A percentile compares a stretch with the other conserved stretches of the same genome.
Evolutionary conservation across 176 grass and related monocot species (phyloP).

Genomic region (Ensete glaucum): DNA sequence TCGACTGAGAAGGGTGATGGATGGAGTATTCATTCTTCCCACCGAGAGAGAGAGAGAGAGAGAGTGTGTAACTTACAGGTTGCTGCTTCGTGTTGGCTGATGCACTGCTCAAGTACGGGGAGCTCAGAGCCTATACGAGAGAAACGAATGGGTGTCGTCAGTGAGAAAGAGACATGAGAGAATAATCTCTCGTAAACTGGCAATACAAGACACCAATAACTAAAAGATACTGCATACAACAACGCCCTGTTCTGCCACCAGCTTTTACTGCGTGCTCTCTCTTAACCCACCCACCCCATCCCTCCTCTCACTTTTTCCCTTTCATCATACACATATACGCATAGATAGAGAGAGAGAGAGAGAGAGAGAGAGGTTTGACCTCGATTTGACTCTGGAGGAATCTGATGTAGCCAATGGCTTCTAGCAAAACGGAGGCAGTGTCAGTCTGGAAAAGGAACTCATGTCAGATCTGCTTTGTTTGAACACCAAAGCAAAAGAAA

Average conservation of each 20-base stretch:
- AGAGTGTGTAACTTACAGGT: neutral
- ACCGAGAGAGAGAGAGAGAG: slow-evolving; percentile 13
- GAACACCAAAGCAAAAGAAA: too few relatives aligned
- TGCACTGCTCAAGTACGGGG: slow-evolving; percentile 49
- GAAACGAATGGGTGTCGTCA: neutral
- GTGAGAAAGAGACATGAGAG: neutral
- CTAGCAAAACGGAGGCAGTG: slow-evolving; percentile 95
- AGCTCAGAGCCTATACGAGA: slow-evolving; percentile 57
- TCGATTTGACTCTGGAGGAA: slow-evolving; percentile 14
- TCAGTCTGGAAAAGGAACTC: slow-evolving; percentile 64
- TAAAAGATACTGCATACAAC: slow-evolving; percentile 21
- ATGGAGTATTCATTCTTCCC: too few relatives aligned
- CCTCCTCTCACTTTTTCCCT: neutral
- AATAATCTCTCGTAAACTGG: slow-evolving; percentile 14
- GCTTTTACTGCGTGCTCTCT: slow-evolving; percentile 91
- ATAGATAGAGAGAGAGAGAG: slow-evolving; percentile 1
- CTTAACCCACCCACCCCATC: slow-evolving; percentile 1
- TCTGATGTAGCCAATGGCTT: slow-evolving; percentile 93
- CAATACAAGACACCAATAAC: slow-evolving; percentile 32
- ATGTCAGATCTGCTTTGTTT: too few relatives aligned
- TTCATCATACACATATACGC: too few relatives aligned
- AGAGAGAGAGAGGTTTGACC: neutral
- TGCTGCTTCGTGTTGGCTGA: neutral
- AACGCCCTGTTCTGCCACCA: slow-evolving; percentile 10
- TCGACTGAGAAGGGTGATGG: too few relatives aligned